These are phyloP conservation scores for Trichoderma brevicompactum DNA, from an alignment of 2,329 filamentous ascomycete species.

Conservation along the genomic window DNA sequence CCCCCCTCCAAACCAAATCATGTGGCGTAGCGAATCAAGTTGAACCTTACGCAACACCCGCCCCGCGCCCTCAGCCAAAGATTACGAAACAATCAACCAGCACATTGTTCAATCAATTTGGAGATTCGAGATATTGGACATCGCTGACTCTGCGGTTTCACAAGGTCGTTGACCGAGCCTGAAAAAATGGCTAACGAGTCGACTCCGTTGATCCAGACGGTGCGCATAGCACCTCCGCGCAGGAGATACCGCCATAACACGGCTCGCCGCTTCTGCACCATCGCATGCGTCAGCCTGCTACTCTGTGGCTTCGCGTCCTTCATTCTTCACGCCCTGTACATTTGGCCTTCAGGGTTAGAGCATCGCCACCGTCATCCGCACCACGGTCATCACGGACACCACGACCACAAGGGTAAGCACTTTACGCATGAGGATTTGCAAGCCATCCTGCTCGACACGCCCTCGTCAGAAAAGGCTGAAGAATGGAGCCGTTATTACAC, in stretches of 20 bases:
- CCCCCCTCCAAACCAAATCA: not conserved
- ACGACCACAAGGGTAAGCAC: conserved; percentile 36
- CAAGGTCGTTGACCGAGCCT: conserved; percentile 30
- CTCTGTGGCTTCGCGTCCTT: conserved; percentile 56
- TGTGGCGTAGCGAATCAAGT: conserved; percentile 26
- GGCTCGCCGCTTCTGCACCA: conserved; percentile 68
- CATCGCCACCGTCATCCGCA: conserved; percentile 29
- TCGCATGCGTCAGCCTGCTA: conserved; percentile 60
- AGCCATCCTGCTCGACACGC: conserved; percentile 61
- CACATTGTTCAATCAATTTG: not conserved
- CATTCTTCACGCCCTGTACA: conserved; percentile 51
- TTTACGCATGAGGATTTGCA: conserved; percentile 56
- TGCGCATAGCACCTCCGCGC: conserved; percentile 58
- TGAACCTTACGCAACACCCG: conserved; percentile 18
- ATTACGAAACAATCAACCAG: not conserved
- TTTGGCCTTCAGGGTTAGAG: conserved; percentile 42
- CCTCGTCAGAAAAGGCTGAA: conserved; percentile 59
- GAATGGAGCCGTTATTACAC: conserved; percentile 83
- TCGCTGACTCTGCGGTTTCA: conserved; percentile 6
- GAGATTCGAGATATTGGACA: not conserved
- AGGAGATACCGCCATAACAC: conserved; percentile 63
- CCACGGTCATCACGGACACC: conserved; percentile 36
- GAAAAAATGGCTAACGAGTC: conserved; percentile 55
- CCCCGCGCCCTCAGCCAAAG: conserved; percentile 7
- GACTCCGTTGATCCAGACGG: conserved; percentile 69